Base-by-base conservation (phyloP, 768 basidiomycete species). In the Lactarius sanguifluus region DNA sequence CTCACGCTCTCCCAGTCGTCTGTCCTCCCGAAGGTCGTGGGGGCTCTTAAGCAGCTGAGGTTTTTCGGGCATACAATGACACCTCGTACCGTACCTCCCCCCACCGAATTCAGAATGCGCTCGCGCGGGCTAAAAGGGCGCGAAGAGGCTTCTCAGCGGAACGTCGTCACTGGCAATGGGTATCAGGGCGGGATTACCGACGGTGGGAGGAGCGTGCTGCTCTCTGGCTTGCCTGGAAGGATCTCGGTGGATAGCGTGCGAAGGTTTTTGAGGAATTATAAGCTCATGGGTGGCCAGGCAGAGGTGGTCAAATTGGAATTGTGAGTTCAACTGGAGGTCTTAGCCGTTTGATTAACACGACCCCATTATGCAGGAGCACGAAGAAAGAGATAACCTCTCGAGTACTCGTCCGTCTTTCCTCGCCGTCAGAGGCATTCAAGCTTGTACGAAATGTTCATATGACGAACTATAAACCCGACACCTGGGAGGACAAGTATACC, bases 371-470 rank as follows among this genome's bases (percentile, higher is more conserved):
- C 50, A 67, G 43, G 38, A 1, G 20, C 13, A 3, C 2, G n/a
- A 66, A 81, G 81, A 57, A 71, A 25, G 72, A 81, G 7, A 54
- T 83, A 64, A 79, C 77, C 69, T 81, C 86, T 30, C 82, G 84
- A 57, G 85, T 83, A 69, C 69, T 87, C 12, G 79, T 92, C 32
- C 84, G 83, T 40, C 75, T 89, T 61, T 74, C 76, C 2, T 84
- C 85, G 0, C 76, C 80, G 20, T 80, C 88, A 10, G 89, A 92
- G 71, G 92, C 92, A 1, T 84, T 90, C 70, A 84, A 83, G 61
- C 76, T 92, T 30, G 86, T 86, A 23, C 85, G 88, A 59, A 75
- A 78, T 43, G 66, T 88, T 55, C 89, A 94, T 73, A 81, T 85
- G 80, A 86, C 83, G 1, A 76, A 77, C 41, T 84, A 78, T 65